phyloP scores from a whole-genome alignment of 2,329 filamentous ascomycete species.

The Pseudogymnoascus sp. region DNA sequence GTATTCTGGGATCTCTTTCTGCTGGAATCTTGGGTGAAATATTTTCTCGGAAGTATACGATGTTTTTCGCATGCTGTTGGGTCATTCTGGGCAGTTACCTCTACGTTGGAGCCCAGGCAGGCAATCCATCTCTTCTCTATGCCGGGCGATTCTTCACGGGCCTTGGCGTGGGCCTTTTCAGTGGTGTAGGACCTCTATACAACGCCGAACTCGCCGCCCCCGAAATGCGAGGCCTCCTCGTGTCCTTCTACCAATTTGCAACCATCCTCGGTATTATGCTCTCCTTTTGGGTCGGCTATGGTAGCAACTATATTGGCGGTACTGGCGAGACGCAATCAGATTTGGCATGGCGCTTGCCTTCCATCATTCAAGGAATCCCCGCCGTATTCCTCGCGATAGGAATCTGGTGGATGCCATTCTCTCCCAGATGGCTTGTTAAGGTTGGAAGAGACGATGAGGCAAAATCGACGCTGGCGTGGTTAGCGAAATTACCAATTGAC shows the following conservation, averaged over 20 bases:
- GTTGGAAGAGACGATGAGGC: conserved; percentile 35
- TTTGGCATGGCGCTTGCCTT: conserved; percentile 39
- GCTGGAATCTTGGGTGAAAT: conserved; percentile 43
- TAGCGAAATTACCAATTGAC: conserved; percentile 36
- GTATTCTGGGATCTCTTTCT: conserved; percentile 41
- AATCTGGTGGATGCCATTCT: conserved; percentile 39
- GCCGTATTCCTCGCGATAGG: conserved; percentile 38
- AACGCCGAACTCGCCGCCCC: conserved; percentile 49
- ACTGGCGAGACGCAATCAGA: conserved; percentile 37
- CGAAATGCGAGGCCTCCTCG: conserved; percentile 56
- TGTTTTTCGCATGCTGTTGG: conserved; percentile 43
- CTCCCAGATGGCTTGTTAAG: conserved; percentile 41
- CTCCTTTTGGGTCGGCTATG: conserved; percentile 41
- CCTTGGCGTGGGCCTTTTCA: conserved; percentile 42
- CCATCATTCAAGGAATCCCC: conserved; percentile 40
- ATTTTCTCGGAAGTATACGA: conserved; percentile 45
- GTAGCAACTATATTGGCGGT: conserved; percentile 41
- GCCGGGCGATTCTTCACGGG: conserved; percentile 44
- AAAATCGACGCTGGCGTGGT: conserved; percentile 41
- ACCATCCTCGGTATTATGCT: conserved; percentile 49
- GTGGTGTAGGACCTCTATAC: conserved; percentile 40
- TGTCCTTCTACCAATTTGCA: conserved; percentile 57
- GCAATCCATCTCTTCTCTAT: conserved; percentile 37
- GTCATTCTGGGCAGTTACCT: conserved; percentile 40
- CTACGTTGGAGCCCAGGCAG: conserved; percentile 36